These are phyloP conservation scores for Phaffomyces opuntiae DNA, from an alignment of 805 yeast species.

Conservation along the genomic window DNA sequence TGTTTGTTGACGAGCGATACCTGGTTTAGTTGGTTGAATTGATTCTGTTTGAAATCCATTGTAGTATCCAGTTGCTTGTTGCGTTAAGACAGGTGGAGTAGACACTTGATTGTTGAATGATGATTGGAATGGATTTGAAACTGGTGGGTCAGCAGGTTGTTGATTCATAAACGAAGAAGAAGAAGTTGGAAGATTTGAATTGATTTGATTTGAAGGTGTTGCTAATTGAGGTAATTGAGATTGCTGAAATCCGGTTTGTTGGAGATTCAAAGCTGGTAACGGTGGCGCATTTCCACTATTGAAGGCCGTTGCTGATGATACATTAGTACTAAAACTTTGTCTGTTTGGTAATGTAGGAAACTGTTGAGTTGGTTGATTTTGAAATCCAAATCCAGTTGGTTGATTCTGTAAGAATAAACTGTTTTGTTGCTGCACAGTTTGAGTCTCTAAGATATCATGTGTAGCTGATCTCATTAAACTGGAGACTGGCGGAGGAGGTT, in stretches of 20 bases:
- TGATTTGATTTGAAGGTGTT: neutral
- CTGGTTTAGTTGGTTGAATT: neutral
- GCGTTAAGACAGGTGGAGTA: no score
- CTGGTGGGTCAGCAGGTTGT: neutral
- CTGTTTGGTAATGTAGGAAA: neutral
- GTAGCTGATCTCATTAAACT: slow-evolving; percentile 4
- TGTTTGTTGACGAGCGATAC: neutral
- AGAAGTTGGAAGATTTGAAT: neutral
- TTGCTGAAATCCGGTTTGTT: slow-evolving; percentile 26
- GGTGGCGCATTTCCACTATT: neutral
- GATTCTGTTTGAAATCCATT: slow-evolving; percentile 6
- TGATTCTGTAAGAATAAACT: slow-evolving; percentile 26
- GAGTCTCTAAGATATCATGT: slow-evolving; percentile 18
- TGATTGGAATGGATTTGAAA: slow-evolving; percentile 2
- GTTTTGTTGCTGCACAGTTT: slow-evolving; percentile 26
- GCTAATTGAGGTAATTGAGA: slow-evolving; percentile 5
- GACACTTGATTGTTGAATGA: no score
- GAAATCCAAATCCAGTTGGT: slow-evolving; percentile 31
- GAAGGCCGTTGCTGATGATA: neutral
- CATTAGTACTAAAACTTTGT: no score
- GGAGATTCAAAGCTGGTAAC: slow-evolving; percentile 10
- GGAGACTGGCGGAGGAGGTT: slow-evolving; percentile 1
- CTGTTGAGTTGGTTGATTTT: slow-evolving; percentile 6
- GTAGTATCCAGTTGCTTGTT: neutral
- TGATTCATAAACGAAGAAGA: no score